These are phyloP conservation scores for Dryadomyces quercivorus DNA, from an alignment of 2,329 filamentous ascomycete genomes.

Conservation along the genomic window DNA sequence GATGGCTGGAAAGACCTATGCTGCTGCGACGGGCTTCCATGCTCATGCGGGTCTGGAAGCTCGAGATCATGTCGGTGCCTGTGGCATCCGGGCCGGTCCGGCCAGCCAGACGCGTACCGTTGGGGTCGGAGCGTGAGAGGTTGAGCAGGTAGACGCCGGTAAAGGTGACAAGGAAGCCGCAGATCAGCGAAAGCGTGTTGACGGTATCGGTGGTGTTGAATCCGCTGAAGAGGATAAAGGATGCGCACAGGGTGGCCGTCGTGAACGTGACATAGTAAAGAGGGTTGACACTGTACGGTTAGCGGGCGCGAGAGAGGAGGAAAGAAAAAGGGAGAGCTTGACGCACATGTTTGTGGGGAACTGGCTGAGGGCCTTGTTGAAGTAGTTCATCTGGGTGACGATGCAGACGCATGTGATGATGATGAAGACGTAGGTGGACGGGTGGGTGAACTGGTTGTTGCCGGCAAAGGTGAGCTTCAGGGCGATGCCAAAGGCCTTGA, in stretches of 20 bases:
- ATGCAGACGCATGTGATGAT: slow-evolving; percentile 91
- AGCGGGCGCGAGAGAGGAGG: slow-evolving; percentile 15
- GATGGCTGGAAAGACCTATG: slow-evolving; percentile 29
- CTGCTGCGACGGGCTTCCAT: slow-evolving; percentile 76
- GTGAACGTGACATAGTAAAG: slow-evolving; percentile 98
- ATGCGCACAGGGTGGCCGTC: slow-evolving; percentile 83
- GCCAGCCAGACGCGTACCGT: slow-evolving; percentile 56
- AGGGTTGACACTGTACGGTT: slow-evolving; percentile 63
- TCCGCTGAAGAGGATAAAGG: slow-evolving; percentile 88
- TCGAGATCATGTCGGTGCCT: slow-evolving; percentile 83
- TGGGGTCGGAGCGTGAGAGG: slow-evolving; percentile 82
- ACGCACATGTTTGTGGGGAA: slow-evolving; percentile 90
- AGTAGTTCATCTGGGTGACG: slow-evolving; percentile 98
- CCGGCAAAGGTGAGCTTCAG: slow-evolving; percentile 88
- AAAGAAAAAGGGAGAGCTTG: neutral
- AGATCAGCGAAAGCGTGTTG: slow-evolving; percentile 84
- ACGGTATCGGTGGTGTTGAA: slow-evolving; percentile 92
- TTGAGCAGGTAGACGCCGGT: slow-evolving; percentile 92
- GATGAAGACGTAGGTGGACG: slow-evolving; percentile 94
- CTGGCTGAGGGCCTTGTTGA: slow-evolving; percentile 95
- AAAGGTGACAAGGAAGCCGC: slow-evolving; percentile 90
- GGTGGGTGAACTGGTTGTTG: slow-evolving; percentile 89
- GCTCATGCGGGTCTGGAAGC: slow-evolving; percentile 77
- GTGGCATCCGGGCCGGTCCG: slow-evolving; percentile 60
- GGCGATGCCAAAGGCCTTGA: slow-evolving; percentile 97